Conservation (phyloP, 2,329 filamentous ascomycete genomes). For the Nemania abortiva region DNA sequence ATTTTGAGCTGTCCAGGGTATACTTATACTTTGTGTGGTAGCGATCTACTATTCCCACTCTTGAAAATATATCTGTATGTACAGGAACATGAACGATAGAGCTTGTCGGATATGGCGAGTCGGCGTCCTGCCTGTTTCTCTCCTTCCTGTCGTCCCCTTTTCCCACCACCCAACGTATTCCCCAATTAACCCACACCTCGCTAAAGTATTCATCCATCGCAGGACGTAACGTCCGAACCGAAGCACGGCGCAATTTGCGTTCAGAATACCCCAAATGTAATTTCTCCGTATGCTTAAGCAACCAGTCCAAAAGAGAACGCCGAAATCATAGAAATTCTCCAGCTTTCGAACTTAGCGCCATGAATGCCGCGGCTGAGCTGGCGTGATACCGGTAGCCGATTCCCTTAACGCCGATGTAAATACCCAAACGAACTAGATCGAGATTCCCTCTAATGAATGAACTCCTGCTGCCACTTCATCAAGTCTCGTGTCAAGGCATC, state of each 20-base stretch:
- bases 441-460: constrained; percentile 53
- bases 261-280: constrained; percentile 4
- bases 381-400: constrained; percentile 38
- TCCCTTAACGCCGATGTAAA: constrained; percentile 34
- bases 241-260: background rate
- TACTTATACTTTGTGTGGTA: constrained; percentile 13
- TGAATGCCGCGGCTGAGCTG: constrained; percentile 41
- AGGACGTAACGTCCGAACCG: background rate
- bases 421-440: constrained; percentile 13
- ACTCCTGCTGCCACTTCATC: constrained; percentile 87
- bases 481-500: constrained; percentile 83
- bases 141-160: background rate
- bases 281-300: constrained; percentile 10
- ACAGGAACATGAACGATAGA: background rate
- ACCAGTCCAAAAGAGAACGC: constrained; percentile 27
- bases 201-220: background rate
- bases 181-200: background rate
- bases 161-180: background rate
- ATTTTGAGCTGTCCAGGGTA: constrained; percentile 26
- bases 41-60: constrained; percentile 1
- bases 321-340: constrained; percentile 19
- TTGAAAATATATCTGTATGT: constrained; percentile 14
- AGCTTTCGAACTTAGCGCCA: constrained; percentile 42
- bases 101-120: background rate
- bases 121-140: background rate